Base-by-base conservation (phyloP, 2,329 filamentous ascomycete genomes). In the Clarireedia homoeocarpa region DNA sequence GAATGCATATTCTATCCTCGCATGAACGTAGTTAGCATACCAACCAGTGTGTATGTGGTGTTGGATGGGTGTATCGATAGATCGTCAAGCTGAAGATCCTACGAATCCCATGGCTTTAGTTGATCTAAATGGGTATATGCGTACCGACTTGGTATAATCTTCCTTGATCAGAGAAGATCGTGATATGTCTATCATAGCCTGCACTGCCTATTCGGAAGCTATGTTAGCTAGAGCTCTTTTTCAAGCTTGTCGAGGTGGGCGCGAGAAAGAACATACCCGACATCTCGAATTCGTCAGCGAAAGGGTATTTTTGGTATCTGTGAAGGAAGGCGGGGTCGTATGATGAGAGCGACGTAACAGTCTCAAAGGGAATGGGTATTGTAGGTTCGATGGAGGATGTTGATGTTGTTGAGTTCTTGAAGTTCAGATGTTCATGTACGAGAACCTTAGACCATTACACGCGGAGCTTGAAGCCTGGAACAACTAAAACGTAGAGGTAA, bases 91-190 rank as follows among this genome's bases (percentile, higher is more conserved):
- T 48, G 42, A 52, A 30, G 53, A 55, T 55, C 53, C 53, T 55
- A 50, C 53, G 53, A 55, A 55, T 55, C 53, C 53, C 53, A 45
- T 50, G 38, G 53, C 53, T 50, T 36, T 55, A 51, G 36, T 23
- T 10, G 53, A 48, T 55, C 53, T 50, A 55, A 50, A 45, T 42
- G 53, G 27, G 48, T 48, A 17, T 58, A 39, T 62, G 82, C 91
- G 70, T 82, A 97, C 94, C 94, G 74, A 99, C 94, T 96, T 99
- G 94, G 74, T 97, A 99, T 73, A 99, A 80, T 73, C 94, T 86
- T 70, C 94, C 94, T 77, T 96, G 91, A 74, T 99, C 94, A 61
- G 94, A 96, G 79, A 99, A 99, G 81, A 99, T 97, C 72, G 94
- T 99, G 70, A 99, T 99, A 77, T 99, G 94, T 80, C 94, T 85